A percentile compares a stretch with the other conserved stretches of the same genome.
Evolutionary conservation across 345 rosid genomes (phyloP).

Genomic region (Durio zibethinus): DNA sequence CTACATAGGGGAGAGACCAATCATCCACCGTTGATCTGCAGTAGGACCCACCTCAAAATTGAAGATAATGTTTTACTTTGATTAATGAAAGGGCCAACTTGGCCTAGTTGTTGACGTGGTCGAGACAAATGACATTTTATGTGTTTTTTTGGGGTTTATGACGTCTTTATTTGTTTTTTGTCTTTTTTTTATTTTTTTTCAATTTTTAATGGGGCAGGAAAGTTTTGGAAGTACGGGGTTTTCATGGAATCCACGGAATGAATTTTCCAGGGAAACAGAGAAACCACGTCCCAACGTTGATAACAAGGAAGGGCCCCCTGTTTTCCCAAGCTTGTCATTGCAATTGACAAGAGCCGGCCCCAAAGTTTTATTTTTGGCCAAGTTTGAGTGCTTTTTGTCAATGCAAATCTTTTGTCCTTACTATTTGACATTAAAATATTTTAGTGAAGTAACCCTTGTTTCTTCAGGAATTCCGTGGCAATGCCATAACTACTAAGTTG

Average conservation of each 20-base stretch:
- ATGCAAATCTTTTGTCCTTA: too few relatives aligned
- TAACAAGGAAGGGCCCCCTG: background rate
- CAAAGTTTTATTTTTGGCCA: background rate
- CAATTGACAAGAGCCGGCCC: background rate
- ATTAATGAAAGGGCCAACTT: background rate
- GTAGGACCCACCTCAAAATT: constrained; percentile 3
- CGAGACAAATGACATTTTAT: background rate
- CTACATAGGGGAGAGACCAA: background rate
- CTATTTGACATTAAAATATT: too few relatives aligned
- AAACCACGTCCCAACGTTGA: background rate
- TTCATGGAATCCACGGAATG: background rate
- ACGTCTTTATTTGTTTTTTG: background rate
- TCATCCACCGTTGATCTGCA: background rate
- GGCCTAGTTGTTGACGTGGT: background rate
- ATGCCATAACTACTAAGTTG: background rate
- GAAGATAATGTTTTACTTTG: background rate
- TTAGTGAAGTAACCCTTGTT: background rate
- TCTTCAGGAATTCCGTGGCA: background rate
- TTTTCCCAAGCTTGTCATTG: background rate
- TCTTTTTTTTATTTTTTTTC: background rate
- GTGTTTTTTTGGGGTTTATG: background rate
- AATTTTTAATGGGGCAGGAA: background rate
- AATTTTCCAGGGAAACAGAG: background rate
- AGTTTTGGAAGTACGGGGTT: background rate
- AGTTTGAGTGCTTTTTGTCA: background rate